These are phyloP conservation scores for Acacia pycnantha DNA, from an alignment of 331 rosid genomes.

Conservation along the genomic window DNA sequence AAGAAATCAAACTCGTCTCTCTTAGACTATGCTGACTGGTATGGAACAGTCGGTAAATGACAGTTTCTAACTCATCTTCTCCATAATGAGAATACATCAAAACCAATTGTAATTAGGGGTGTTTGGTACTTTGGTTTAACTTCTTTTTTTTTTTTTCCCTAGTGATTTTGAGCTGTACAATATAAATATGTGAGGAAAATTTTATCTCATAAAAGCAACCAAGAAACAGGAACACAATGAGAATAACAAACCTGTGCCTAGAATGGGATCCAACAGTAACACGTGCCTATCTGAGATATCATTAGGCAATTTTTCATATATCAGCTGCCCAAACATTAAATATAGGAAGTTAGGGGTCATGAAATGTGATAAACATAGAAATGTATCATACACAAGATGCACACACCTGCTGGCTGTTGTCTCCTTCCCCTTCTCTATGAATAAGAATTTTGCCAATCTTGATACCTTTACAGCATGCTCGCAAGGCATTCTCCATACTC, in stretches of 20 bases:
- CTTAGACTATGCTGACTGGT: not conserved
- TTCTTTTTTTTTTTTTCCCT: too few species aligned
- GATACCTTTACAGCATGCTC: conserved; percentile 99
- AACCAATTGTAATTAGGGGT: not conserved
- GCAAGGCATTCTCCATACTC: conserved; percentile 98
- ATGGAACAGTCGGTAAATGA: not conserved
- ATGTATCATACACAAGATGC: conserved; percentile 5
- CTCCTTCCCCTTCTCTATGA: conserved; percentile 99
- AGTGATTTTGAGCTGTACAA: too few species aligned
- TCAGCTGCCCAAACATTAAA: conserved; percentile 64
- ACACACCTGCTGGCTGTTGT: conserved; percentile 92
- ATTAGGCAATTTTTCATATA: conserved; percentile 86
- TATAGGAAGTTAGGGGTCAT: conserved; percentile 10
- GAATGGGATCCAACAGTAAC: conserved; percentile 88
- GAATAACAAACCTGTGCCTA: conserved; percentile 84
- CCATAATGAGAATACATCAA: not conserved
- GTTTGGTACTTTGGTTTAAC: too few species aligned
- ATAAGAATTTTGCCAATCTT: conserved; percentile 97
- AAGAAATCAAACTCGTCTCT: not conserved
- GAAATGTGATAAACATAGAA: conserved; percentile 15
- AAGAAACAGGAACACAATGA: conserved; percentile 30
- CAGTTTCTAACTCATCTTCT: not conserved
- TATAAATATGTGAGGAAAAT: too few species aligned
- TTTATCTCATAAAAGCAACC: too few species aligned
- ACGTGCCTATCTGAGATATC: conserved; percentile 98